These are phyloP conservation scores for Diaporthe citrichinensis DNA, from an alignment of 2,329 filamentous ascomycete species.

Conservation along the genomic window DNA sequence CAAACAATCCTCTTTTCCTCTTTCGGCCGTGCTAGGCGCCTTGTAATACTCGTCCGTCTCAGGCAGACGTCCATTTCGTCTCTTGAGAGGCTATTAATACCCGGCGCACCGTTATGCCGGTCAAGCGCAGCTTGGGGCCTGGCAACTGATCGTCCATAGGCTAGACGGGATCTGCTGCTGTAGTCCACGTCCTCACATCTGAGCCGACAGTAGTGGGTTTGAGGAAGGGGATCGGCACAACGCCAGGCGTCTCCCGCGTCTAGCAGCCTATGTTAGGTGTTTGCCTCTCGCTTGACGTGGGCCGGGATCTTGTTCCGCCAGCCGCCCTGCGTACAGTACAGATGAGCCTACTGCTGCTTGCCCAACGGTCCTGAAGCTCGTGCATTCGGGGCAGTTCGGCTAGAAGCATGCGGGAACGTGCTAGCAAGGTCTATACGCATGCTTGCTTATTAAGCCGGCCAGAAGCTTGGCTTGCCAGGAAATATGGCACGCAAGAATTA, in stretches of 20 bases:
- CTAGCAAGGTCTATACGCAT: not conserved
- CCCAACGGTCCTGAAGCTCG: not conserved
- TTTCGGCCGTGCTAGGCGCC: constrained; percentile 1
- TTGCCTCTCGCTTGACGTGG: not conserved
- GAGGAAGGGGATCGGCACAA: not conserved
- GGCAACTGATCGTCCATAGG: not conserved
- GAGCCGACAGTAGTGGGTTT: constrained; percentile 16
- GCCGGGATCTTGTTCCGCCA: not conserved
- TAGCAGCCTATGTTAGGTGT: not conserved
- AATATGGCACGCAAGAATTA: not conserved
- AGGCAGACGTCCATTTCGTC: constrained; percentile 10
- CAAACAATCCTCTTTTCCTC: not conserved
- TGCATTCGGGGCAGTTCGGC: not conserved
- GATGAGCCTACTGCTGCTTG: not conserved
- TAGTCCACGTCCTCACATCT: not conserved
- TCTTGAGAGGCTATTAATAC: constrained; percentile 29
- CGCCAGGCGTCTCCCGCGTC: not conserved
- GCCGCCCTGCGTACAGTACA: not conserved
- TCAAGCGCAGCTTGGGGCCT: not conserved
- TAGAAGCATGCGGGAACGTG: not conserved
- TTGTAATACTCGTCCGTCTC: not conserved
- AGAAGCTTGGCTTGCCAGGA: not conserved
- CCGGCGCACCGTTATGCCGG: not conserved
- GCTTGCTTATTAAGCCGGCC: not conserved
- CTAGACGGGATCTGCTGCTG: not conserved